Evolutionary conservation across 768 basidiomycete species (phyloP).

Genomic region (Suillus americanus): DNA sequence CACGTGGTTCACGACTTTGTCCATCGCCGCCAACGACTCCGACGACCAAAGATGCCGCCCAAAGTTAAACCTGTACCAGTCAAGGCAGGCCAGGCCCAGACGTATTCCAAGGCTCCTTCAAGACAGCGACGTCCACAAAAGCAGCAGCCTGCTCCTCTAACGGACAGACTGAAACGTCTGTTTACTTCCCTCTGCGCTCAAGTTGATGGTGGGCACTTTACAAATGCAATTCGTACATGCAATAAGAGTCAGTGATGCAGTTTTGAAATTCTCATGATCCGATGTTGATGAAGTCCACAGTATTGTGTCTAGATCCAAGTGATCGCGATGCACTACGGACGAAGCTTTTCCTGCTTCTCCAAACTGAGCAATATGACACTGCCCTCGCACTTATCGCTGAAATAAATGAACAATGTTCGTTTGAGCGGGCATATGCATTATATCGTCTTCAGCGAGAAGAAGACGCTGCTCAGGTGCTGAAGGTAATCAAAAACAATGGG

Average conservation of each 20-base stretch:
- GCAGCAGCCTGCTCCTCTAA: conserved; percentile 18
- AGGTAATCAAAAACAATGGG: conserved; percentile 42
- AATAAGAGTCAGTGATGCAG: conserved; percentile 69
- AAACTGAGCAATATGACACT: conserved; percentile 76
- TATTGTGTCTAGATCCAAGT: conserved; percentile 63
- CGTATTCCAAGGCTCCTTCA: conserved; percentile 4
- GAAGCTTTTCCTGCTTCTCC: conserved; percentile 84
- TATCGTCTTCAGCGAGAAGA: conserved; percentile 80
- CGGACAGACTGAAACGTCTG: conserved; percentile 48
- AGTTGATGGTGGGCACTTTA: conserved; percentile 85
- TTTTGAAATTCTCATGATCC: conserved; percentile 20
- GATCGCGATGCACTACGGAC: conserved; percentile 78
- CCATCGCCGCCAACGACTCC: neutral
- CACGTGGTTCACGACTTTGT: neutral
- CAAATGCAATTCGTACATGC: conserved; percentile 87
- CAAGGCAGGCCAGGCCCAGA: neutral
- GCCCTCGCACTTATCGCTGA: conserved; percentile 61
- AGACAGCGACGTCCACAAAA: conserved; percentile 13
- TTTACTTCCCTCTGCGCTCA: conserved; percentile 84
- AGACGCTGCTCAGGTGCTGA: conserved; percentile 60
- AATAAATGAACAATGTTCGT: conserved; percentile 31
- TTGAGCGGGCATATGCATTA: conserved; percentile 80
- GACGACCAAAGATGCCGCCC: conserved; percentile 19
- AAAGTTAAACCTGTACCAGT: conserved; percentile 14
- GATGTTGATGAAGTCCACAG: conserved; percentile 38